These are phyloP conservation scores for Panaeolus papilionaceus DNA, from an alignment of 768 basidiomycete genomes.

Conservation along the genomic window DNA sequence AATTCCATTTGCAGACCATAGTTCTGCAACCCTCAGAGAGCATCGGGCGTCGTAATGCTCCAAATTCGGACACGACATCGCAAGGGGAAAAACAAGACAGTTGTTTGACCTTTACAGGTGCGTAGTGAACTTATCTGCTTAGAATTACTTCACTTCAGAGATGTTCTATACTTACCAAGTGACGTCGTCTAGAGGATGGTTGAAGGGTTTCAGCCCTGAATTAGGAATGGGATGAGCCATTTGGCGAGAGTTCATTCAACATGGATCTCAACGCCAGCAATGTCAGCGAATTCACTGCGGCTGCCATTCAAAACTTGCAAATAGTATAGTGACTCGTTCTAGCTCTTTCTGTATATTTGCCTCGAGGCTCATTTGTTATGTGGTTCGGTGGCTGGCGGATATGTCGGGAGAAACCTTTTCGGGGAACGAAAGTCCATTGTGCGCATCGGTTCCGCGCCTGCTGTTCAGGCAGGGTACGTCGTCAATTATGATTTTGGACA, in stretches of 20 bases:
- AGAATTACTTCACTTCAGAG: neutral
- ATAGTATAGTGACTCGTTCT: neutral
- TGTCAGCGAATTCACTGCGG: constrained; percentile 5
- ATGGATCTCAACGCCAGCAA: constrained; percentile 1
- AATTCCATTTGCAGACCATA: neutral
- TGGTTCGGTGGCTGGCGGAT: neutral
- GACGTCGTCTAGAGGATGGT: neutral
- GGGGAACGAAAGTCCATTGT: neutral
- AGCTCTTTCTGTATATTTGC: constrained; percentile 4
- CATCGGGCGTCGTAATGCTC: neutral
- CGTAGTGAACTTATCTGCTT: neutral
- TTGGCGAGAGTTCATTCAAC: neutral
- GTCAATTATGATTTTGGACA: neutral
- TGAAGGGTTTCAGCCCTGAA: neutral
- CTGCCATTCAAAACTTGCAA: constrained; percentile 4
- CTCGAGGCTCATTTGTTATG: constrained; percentile 1
- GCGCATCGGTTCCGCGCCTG: constrained; percentile 7
- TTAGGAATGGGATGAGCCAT: neutral
- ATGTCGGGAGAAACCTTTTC: constrained; percentile 7
- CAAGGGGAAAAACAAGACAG: neutral
- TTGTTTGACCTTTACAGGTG: neutral
- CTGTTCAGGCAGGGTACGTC: neutral
- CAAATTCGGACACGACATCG: neutral
- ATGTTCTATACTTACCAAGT: neutral
- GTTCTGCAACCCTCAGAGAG: neutral